These are phyloP conservation scores for Trichosporon sp. DNA, from an alignment of 1,284 basidiomycete genomes.

Conservation along the genomic window DNA sequence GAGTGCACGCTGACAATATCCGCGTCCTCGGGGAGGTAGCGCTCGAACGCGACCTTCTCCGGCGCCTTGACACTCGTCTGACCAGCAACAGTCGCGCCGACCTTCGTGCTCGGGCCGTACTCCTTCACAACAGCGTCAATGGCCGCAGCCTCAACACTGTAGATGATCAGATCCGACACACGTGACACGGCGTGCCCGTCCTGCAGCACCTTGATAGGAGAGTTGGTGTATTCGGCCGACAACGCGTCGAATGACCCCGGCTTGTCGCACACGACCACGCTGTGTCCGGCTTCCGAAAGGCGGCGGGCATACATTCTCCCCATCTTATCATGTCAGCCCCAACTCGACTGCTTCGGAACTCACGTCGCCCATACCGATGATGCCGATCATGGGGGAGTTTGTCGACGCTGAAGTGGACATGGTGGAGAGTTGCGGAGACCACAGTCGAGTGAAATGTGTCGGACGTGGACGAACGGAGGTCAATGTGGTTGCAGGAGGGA, in stretches of 20 bases:
- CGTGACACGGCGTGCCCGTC: constrained; percentile 82
- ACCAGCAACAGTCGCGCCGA: constrained; percentile 85
- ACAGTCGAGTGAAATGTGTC: not conserved
- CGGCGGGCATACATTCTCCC: constrained; percentile 84
- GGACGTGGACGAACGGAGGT: not conserved
- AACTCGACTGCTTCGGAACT: constrained; percentile 12
- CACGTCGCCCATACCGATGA: constrained; percentile 78
- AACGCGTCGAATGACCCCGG: constrained; percentile 71
- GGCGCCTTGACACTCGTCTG: constrained; percentile 98
- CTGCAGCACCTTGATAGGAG: constrained; percentile 61
- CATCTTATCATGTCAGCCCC: constrained; percentile 59
- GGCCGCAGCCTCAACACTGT: constrained; percentile 90
- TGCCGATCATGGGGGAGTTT: constrained; percentile 62
- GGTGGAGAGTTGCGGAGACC: not conserved
- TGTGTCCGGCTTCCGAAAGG: constrained; percentile 39
- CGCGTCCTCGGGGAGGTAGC: constrained; percentile 76
- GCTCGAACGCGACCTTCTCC: constrained; percentile 84
- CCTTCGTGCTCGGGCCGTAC: constrained; percentile 91
- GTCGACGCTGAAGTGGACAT: not conserved
- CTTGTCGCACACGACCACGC: constrained; percentile 88
- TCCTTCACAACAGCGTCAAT: constrained; percentile 77
- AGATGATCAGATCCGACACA: constrained; percentile 81
- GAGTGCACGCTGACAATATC: constrained; percentile 92
- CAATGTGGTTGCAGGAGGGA: not conserved
- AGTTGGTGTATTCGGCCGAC: constrained; percentile 57